Base-by-base conservation (phyloP, 179 eudicot species). In the Spergularia azorica region DNA sequence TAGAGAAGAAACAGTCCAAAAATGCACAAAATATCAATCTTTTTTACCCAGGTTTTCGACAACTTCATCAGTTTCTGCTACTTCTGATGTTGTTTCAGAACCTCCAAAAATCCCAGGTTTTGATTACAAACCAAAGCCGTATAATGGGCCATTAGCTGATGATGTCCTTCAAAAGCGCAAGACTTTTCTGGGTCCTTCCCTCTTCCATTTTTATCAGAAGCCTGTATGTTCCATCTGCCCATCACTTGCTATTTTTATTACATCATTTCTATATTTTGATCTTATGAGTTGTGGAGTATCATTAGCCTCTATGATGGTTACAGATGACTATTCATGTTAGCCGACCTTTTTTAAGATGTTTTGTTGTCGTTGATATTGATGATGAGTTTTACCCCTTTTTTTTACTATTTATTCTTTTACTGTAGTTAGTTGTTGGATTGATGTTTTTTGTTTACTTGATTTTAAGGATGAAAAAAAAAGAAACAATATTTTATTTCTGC, bases 131-230 rank as follows among this genome's bases (percentile, higher is more conserved):
- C 97, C 98, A 8, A 85, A 81, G 77, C 84, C 84, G 46, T 95
- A 95, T 54, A 86, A 62, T 0, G 98, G 98, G 17, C 97, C 93
- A 0, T 79, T 74, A 26, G 90, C 89, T 8, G 95, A 91, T 70
- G 86, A 95, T 66, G 92, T 95, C 11, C 54, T 95, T 5, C 82
- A 81, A 63, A 95, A 93, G 86, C 87, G 97, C 63, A 93, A 88
- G 86, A 89, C 84, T 80, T 95, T 79, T 81, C 88, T 95, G 62
- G 97, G 98, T 6, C 89, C 98, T 11, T 95, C 98, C 36, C 89
- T 95, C 32, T 95, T 95, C 74, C 84, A 93, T 70, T 95, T 78
- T 70, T 93, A 95, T 73, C 93, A 95, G 61, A 93, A 88, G 43
- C 98, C 98, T 58, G 98, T 93, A 84, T 88, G 87, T 36, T 36